A percentile compares a stretch with the other conserved stretches of the same genome.
Evolutionary conservation across 192 early-diverging fungal species (phyloP).

Genomic region (Diversispora epigaea): DNA sequence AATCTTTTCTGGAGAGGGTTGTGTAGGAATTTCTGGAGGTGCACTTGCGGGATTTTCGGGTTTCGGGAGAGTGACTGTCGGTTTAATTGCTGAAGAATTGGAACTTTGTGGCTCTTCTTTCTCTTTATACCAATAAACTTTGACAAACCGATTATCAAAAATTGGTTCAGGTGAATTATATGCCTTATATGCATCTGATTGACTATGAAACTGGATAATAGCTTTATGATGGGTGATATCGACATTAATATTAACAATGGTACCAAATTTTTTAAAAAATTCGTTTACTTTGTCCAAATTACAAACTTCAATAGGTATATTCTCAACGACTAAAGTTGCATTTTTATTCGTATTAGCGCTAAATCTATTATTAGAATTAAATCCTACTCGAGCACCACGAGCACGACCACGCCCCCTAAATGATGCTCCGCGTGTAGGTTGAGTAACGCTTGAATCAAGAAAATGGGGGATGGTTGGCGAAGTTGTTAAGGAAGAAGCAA

Average conservation of each 20-base stretch:
- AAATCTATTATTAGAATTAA: constrained; percentile 35
- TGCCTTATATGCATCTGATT: constrained; percentile 66
- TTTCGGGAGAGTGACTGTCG: constrained; percentile 32
- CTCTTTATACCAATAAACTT: constrained; percentile 73
- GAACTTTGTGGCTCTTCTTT: constrained; percentile 34
- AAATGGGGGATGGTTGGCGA: constrained; percentile 13
- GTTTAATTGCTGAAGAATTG: constrained; percentile 34
- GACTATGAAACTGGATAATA: constrained; percentile 60
- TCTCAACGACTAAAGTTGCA: constrained; percentile 69
- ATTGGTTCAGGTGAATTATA: constrained; percentile 74
- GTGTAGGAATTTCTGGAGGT: constrained; percentile 41
- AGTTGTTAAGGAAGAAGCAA: not conserved
- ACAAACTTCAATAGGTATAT: constrained; percentile 70
- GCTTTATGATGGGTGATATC: constrained; percentile 57
- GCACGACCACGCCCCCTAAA: constrained; percentile 51
- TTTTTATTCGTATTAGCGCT: constrained; percentile 37
- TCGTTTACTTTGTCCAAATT: constrained; percentile 71
- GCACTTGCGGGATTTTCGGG: constrained; percentile 30
- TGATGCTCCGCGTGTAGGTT: constrained; percentile 22
- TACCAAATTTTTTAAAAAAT: constrained; percentile 79
- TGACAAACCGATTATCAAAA: constrained; percentile 85
- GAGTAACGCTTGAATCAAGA: constrained; percentile 30
- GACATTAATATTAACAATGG: constrained; percentile 68
- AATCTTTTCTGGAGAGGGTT: constrained; percentile 46
- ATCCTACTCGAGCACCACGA: constrained; percentile 46